These are phyloP conservation scores for Pyrenopolyporus hunteri DNA, from an alignment of 495 filamentous ascomycete species.

Conservation along the genomic window DNA sequence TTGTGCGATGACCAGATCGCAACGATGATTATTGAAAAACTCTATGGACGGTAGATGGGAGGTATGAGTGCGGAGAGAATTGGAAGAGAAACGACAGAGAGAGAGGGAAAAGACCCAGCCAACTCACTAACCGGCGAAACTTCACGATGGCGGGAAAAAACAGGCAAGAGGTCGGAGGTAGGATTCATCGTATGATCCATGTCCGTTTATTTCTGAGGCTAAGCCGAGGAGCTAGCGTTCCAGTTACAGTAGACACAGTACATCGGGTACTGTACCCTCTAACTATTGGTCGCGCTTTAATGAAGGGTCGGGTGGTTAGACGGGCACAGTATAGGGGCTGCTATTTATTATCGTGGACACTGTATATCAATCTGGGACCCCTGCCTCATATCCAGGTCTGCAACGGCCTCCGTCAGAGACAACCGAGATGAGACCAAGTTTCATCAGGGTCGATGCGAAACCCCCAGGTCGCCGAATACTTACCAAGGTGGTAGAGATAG, in stretches of 20 bases:
- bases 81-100: slow-evolving; percentile 3
- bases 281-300: neutral
- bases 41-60: neutral
- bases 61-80: neutral
- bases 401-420: slow-evolving; percentile 12
- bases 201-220: slow-evolving; percentile 1
- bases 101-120: no score
- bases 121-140: no score
- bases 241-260: slow-evolving; percentile 17
- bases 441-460: slow-evolving; percentile 21
- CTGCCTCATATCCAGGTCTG: slow-evolving; percentile 8
- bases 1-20: slow-evolving; percentile 35
- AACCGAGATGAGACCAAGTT: slow-evolving; percentile 31
- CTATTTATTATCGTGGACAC: neutral
- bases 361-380: slow-evolving; percentile 4
- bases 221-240: neutral
- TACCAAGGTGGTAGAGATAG: neutral
- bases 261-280: slow-evolving; percentile 7
- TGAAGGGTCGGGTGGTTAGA: neutral
- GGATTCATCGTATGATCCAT: slow-evolving; percentile 22
- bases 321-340: slow-evolving; percentile 1
- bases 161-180: no score
- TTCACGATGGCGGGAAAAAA: no score
- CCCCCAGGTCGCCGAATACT: neutral
- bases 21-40: slow-evolving; percentile 9